Evolutionary conservation across 2,329 filamentous ascomycete species (phyloP), one percentile per base, ranked within the genome.

Genomic region (Colletotrichum lentis): DNA sequence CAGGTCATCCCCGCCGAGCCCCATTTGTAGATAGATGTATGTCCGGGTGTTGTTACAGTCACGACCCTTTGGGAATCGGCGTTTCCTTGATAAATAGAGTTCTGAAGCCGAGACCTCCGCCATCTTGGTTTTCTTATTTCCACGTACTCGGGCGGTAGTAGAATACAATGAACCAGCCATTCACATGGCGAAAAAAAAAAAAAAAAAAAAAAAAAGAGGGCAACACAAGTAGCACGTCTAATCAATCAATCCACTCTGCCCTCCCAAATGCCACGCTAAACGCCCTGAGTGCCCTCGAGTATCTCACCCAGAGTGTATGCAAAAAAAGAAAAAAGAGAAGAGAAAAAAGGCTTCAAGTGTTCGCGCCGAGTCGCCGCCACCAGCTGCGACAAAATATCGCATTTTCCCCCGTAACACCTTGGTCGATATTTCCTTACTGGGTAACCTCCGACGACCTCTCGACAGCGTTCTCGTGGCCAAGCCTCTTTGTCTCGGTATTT

Each of bases 401-500:
- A 12, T 35, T 47, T 47, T n/a, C 20, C 31, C 31, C 49, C 39
- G 8, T 12, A 14, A 39, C 41, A 39, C 11, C 31, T 2, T 35
- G 49, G 22, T 55, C 57, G 31, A 50, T 52, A 18, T 49, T 8
- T 12, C 3, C 27, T 73, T 75, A 81, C 60, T 78, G 80, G 35
- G 76, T 74, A 5, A 80, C 70, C 49, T 79, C 73, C 4, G 74
- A 73, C 27, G 75, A 71, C 49, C 74, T 74, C 69, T 81, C 79
- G 18, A 78, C 73, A 14, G 79, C 72, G n/a, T 74, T 76, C 6
- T 80, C 74, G 56, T 78, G 76, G 7, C 81, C 82, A 5, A 85
- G 76, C 63, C 80, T 80, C 75, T 86, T 86, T 4, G 77, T 76
- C 54, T 81, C 80, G 3, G 77, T 71, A 7, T 77, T 74, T 12